Evolutionary conservation across 805 yeast species (phyloP).

Genomic region (Cyberlindnera americana): DNA sequence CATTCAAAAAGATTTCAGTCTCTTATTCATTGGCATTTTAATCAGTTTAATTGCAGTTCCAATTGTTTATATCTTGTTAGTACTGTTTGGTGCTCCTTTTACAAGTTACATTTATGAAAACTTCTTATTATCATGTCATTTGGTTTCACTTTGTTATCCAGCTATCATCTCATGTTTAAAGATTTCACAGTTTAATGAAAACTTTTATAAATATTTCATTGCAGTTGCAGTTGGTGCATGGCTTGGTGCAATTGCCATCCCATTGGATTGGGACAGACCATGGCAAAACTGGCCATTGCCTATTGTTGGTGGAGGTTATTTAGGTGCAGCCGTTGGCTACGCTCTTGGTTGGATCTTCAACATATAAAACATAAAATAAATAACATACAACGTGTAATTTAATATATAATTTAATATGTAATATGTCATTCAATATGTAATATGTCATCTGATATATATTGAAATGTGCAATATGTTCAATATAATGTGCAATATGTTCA

Average conservation of each 20-base stretch:
- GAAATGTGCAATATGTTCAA: too few relatives aligned
- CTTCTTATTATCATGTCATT: constrained; percentile 54
- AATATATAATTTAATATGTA: too few relatives aligned
- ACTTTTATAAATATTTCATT: constrained; percentile 32
- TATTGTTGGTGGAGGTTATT: constrained; percentile 69
- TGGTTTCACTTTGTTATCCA: constrained; percentile 54
- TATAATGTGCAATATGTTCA: too few relatives aligned
- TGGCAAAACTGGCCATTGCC: constrained; percentile 98
- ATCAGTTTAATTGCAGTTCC: constrained; percentile 21
- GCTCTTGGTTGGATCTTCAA: constrained; percentile 33
- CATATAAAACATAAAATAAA: too few relatives aligned
- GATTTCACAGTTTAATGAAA: constrained; percentile 33
- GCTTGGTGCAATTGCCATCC: constrained; percentile 92
- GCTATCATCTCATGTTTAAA: constrained; percentile 61
- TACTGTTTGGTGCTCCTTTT: constrained; percentile 82
- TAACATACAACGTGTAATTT: too few relatives aligned
- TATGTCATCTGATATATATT: too few relatives aligned
- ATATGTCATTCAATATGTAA: too few relatives aligned
- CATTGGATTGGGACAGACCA: constrained; percentile 95
- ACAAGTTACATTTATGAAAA: constrained; percentile 51
- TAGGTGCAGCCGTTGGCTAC: constrained; percentile 68
- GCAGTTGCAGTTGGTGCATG: constrained; percentile 64
- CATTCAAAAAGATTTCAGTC: constrained; percentile 6
- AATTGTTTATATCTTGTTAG: constrained; percentile 35
- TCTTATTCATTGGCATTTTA: constrained; percentile 12